These are phyloP conservation scores for Podaxis sp. DNA, from an alignment of 768 basidiomycete species.

Conservation along the genomic window DNA sequence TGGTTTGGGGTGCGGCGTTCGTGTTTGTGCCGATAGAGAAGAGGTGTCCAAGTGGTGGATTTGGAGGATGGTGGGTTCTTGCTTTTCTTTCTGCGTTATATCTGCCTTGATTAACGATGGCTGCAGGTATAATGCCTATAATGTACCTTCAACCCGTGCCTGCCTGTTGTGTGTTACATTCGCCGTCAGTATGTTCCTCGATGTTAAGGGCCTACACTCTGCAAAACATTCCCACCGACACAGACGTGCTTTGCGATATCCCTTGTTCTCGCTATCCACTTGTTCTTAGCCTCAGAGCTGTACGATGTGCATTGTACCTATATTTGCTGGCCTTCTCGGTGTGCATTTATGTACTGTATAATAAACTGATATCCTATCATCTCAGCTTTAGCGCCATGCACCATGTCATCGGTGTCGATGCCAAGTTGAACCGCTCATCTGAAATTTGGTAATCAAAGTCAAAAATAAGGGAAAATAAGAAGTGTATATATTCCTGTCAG, in stretches of 20 bases:
- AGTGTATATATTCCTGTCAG: too few species aligned
- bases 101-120: slow-evolving; percentile 7
- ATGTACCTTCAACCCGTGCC: slow-evolving; percentile 60
- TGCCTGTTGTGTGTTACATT: slow-evolving; percentile 59
- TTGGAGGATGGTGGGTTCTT: slow-evolving; percentile 58
- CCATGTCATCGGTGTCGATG: too few species aligned
- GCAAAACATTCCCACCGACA: slow-evolving; percentile 64
- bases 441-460: too few species aligned
- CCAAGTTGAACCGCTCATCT: too few species aligned
- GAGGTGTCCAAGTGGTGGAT: slow-evolving; percentile 63
- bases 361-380: too few species aligned
- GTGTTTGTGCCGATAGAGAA: slow-evolving; percentile 60
- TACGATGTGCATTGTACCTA: not conserved
- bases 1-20: slow-evolving; percentile 61
- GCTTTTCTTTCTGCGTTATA: not conserved
- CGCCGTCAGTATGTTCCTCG: slow-evolving; percentile 58
- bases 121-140: slow-evolving; percentile 69
- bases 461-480: too few species aligned
- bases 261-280: not conserved
- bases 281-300: not conserved
- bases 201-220: slow-evolving; percentile 60
- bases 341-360: too few species aligned
- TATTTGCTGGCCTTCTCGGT: not conserved
- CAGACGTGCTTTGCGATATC: slow-evolving; percentile 19
- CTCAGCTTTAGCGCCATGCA: too few species aligned